Evolutionary conservation across 2,329 filamentous ascomycete genomes (phyloP).

Genomic region (Pseudogymnoascus destructans): DNA sequence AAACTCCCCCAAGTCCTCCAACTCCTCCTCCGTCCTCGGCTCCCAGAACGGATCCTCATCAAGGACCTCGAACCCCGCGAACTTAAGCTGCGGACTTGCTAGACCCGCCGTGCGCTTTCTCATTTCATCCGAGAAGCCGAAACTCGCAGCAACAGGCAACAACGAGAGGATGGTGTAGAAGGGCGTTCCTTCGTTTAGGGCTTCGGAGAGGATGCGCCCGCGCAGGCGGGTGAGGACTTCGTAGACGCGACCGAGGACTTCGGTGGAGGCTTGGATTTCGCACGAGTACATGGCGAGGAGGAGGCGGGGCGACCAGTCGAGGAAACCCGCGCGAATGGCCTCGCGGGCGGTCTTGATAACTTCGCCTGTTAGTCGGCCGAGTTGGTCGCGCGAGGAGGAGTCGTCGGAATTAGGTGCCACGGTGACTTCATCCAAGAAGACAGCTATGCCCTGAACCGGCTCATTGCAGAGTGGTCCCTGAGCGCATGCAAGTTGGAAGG

Average conservation of each 20-base stretch:
- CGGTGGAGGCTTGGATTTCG: conserved; percentile 89
- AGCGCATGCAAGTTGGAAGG: conserved; percentile 81
- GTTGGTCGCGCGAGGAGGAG: conserved; percentile 42
- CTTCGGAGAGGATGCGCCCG: conserved; percentile 78
- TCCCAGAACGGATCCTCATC: conserved; percentile 98
- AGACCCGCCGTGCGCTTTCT: conserved; percentile 84
- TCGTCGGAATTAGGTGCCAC: conserved; percentile 44
- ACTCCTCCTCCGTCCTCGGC: conserved; percentile 86
- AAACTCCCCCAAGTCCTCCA: conserved; percentile 89
- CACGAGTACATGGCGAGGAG: conserved; percentile 96
- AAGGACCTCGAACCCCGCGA: conserved; percentile 81
- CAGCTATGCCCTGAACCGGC: conserved; percentile 82
- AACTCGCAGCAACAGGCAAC: conserved; percentile 85
- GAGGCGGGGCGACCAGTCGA: conserved; percentile 93
- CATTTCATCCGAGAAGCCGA: conserved; percentile 94
- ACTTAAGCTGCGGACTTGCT: conserved; percentile 84
- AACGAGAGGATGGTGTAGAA: conserved; percentile 89
- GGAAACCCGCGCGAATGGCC: conserved; percentile 70
- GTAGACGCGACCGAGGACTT: conserved; percentile 91
- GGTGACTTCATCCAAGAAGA: conserved; percentile 71
- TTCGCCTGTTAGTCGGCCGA: conserved; percentile 79
- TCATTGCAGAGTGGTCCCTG: conserved; percentile 89
- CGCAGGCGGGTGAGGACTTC: conserved; percentile 91
- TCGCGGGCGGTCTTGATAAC: conserved; percentile 81
- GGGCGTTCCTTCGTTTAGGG: conserved; percentile 86